Evolutionary conservation across 192 early-diverging fungal genomes (phyloP).

Genomic region (Radiomyces spectabilis): DNA sequence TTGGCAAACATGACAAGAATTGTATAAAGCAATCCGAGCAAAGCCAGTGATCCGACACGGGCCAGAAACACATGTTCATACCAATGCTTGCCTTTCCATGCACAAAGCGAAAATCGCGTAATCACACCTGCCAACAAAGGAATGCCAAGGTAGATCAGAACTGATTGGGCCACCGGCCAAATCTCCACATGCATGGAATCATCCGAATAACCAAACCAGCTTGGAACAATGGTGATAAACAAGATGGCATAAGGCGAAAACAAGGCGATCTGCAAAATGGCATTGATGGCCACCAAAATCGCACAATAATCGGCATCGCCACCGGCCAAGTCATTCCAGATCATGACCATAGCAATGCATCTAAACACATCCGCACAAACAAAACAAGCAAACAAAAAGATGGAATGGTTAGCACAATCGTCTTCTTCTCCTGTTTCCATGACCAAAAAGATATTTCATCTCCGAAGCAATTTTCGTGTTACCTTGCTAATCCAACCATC

Average conservation of each 20-base stretch:
- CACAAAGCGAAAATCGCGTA: conserved; percentile 38
- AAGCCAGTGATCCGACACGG: conserved; percentile 41
- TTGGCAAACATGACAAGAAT: conserved; percentile 65
- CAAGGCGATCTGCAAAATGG: conserved; percentile 55
- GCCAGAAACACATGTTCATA: conserved; percentile 51
- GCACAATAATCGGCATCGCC: conserved; percentile 65
- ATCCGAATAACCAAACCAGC: conserved; percentile 15
- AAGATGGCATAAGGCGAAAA: conserved; percentile 56
- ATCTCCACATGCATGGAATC: conserved; percentile 33
- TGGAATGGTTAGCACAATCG: background rate
- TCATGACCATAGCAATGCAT: conserved; percentile 77
- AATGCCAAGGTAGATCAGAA: conserved; percentile 62
- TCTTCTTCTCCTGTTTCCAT: background rate
- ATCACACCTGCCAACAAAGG: conserved; percentile 51
- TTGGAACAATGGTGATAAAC: conserved; percentile 43
- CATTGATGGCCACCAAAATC: conserved; percentile 63
- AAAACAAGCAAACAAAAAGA: conserved; percentile 31
- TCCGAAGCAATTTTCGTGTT: background rate
- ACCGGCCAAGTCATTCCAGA: conserved; percentile 63
- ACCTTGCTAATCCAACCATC: conserved; percentile 35
- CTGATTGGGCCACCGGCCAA: conserved; percentile 44
- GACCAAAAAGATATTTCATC: background rate
- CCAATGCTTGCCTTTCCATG: conserved; percentile 31
- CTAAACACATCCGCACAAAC: no score
- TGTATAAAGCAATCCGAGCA: conserved; percentile 57